phyloP scores from a whole-genome alignment of 192 early-diverging fungal genomes.

The Backusella parvicylindrica region DNA sequence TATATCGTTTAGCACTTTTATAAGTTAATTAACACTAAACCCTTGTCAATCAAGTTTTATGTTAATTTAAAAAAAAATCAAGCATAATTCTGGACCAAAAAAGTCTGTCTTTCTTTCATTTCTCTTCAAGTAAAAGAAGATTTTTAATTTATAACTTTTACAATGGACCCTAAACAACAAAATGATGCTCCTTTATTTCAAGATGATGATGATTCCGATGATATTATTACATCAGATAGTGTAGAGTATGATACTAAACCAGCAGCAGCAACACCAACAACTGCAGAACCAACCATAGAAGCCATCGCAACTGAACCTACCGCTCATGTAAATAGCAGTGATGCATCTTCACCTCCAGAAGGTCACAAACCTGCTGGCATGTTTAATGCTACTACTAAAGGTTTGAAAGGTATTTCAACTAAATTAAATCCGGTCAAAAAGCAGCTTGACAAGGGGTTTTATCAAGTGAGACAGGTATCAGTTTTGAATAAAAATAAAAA shows the following conservation, averaged over 20 bases:
- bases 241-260: not conserved
- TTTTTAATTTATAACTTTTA: not conserved
- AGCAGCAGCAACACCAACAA: not conserved
- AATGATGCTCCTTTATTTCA: not conserved
- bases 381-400: constrained; percentile 27
- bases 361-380: not conserved
- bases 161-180: not conserved
- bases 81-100: not conserved
- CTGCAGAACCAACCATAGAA: not conserved
- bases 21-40: too few species aligned
- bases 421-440: constrained; percentile 41
- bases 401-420: constrained; percentile 34
- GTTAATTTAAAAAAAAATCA: not conserved
- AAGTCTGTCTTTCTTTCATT: not conserved
- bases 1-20: too few species aligned
- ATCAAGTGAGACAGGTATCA: constrained; percentile 43
- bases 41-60: not conserved
- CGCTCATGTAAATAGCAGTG: not conserved
- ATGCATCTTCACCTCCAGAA: constrained; percentile 18
- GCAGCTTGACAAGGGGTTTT: constrained; percentile 39
- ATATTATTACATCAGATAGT: not conserved
- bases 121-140: not conserved
- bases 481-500: not conserved
- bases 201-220: not conserved
- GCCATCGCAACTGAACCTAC: not conserved